These are phyloP conservation scores for Millerozyma miso DNA, from an alignment of 805 yeast genomes.

Conservation along the genomic window DNA sequence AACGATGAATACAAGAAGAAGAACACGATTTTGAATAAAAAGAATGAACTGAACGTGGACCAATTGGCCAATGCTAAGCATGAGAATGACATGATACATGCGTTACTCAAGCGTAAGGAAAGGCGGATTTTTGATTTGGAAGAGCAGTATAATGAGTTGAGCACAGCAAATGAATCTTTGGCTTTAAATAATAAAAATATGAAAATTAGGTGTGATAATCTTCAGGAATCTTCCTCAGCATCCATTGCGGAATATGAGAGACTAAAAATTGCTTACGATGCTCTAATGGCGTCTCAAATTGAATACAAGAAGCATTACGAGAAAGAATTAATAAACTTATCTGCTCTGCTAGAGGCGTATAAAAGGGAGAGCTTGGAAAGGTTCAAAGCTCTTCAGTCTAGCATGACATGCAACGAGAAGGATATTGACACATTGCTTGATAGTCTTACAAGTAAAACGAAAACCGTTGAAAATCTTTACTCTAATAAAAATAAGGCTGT, in stretches of 20 bases:
- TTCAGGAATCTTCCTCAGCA: constrained; percentile 43
- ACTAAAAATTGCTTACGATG: constrained; percentile 55
- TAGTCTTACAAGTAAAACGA: constrained; percentile 43
- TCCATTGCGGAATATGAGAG: constrained; percentile 52
- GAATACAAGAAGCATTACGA: constrained; percentile 49
- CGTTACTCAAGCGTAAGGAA: constrained; percentile 66
- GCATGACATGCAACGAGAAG: constrained; percentile 43
- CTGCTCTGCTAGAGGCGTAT: constrained; percentile 32
- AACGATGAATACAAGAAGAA: constrained; percentile 51
- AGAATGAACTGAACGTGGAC: constrained; percentile 54
- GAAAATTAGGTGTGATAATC: constrained; percentile 44
- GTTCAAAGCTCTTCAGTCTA: constrained; percentile 30
- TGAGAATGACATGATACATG: constrained; percentile 70
- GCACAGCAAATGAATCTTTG: constrained; percentile 44
- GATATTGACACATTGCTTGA: constrained; percentile 49
- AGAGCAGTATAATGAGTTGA: constrained; percentile 45
- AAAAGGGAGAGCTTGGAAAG: constrained; percentile 31
- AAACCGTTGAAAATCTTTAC: constrained; percentile 47
- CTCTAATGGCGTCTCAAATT: constrained; percentile 46
- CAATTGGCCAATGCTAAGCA: constrained; percentile 69
- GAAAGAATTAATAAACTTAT: constrained; percentile 37
- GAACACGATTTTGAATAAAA: constrained; percentile 41
- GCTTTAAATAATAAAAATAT: constrained; percentile 47
- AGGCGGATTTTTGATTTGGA: constrained; percentile 67
- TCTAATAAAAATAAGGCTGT: constrained; percentile 43